A percentile compares a stretch with the other conserved stretches of the same genome.
Conservation (phyloP, 345 rosid species). For the Laguncularia racemosa region DNA sequence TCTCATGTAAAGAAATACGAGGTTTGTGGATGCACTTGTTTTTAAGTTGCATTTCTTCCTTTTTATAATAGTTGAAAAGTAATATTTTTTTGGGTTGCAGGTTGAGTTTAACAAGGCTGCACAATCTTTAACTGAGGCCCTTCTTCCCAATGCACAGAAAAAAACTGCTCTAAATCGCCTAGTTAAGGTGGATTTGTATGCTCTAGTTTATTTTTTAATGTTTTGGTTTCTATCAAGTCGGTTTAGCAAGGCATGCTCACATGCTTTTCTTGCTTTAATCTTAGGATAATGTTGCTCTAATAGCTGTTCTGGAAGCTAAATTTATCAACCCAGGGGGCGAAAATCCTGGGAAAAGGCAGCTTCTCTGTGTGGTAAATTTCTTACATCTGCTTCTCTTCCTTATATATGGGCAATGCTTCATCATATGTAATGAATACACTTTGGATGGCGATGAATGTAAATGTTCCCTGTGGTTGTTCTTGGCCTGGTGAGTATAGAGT, state of each 20-base stretch:
- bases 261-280: conserved; percentile 2
- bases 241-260: neutral
- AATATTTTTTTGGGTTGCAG: conserved; percentile 18
- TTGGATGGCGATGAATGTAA: too few species aligned
- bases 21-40: conserved; percentile 21
- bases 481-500: too few species aligned
- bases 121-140: conserved; percentile 34
- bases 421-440: too few species aligned
- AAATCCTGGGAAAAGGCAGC: conserved; percentile 81
- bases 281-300: conserved; percentile 93
- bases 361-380: conserved; percentile 86
- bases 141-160: conserved; percentile 35
- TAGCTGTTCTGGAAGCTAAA: conserved; percentile 90
- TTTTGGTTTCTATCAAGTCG: neutral
- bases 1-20: conserved; percentile 44
- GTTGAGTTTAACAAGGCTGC: conserved; percentile 47
- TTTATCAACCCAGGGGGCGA: conserved; percentile 85
- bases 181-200: conserved; percentile 28
- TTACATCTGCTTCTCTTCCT: neutral
- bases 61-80: neutral
- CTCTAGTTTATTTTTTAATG: neutral
- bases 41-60: neutral
- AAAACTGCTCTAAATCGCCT: conserved; percentile 33
- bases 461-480: too few species aligned
- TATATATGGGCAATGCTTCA: too few species aligned